phyloP scores from a whole-genome alignment of 2,329 filamentous ascomycete genomes.

The Madurella mycetomatis region DNA sequence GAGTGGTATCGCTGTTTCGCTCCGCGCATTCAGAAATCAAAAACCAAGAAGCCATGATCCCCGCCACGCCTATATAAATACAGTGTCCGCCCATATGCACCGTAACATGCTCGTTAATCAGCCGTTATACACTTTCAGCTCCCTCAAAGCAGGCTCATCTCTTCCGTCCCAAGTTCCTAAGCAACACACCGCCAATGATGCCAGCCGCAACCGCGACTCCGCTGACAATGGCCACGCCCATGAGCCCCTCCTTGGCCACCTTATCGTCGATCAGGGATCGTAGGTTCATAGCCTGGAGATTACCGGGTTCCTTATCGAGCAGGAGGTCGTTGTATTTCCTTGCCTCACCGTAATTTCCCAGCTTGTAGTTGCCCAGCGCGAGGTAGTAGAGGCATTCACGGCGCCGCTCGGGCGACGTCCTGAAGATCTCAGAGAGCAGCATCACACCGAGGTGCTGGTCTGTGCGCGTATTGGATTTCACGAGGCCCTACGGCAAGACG shows the following conservation, averaged over 20 bases:
- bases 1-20: conserved; percentile 10
- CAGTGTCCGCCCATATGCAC: conserved; percentile 4
- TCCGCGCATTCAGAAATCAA: not conserved
- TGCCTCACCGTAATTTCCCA: conserved; percentile 95
- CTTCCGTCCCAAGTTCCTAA: conserved; percentile 68
- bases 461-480: conserved; percentile 78
- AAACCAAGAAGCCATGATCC: conserved; percentile 4
- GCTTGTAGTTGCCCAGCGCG: conserved; percentile 94
- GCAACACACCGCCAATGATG: conserved; percentile 82
- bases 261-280: conserved; percentile 89
- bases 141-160: conserved; percentile 35
- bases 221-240: conserved; percentile 92
- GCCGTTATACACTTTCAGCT: not conserved
- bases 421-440: conserved; percentile 94
- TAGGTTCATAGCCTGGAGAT: conserved; percentile 85
- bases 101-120: not conserved
- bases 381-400: conserved; percentile 98
- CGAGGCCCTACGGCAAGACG: conserved; percentile 65
- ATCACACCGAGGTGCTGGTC: conserved; percentile 95
- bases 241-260: conserved; percentile 87
- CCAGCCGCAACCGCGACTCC: conserved; percentile 89
- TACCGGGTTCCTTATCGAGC: conserved; percentile 83
- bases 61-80: conserved; percentile 7
- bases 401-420: conserved; percentile 83
- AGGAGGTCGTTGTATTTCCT: conserved; percentile 91